Evolutionary conservation across 164 flowering plant genomes (phyloP).

Genomic region (Dillenia turbinata): DNA sequence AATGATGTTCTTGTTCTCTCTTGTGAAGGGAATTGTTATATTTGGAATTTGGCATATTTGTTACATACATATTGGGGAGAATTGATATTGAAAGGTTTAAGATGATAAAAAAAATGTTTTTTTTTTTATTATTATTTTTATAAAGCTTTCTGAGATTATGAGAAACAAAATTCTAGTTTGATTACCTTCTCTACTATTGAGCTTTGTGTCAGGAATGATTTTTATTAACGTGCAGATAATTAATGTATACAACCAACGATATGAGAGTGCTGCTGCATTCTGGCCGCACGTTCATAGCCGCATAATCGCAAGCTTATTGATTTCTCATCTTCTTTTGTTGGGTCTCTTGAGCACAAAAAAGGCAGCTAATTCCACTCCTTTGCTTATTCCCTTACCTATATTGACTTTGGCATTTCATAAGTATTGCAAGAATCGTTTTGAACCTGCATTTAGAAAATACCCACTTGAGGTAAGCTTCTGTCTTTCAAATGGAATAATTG

Average conservation of each 20-base stretch:
- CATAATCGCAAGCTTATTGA: conserved; percentile 73
- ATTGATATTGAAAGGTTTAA: too few relatives aligned
- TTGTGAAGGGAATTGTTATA: too few relatives aligned
- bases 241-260: conserved; percentile 40
- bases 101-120: too few relatives aligned
- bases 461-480: conserved; percentile 74
- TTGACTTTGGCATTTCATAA: conserved; percentile 75
- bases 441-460: conserved; percentile 85
- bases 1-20: too few relatives aligned
- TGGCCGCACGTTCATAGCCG: conserved; percentile 95
- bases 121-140: too few relatives aligned
- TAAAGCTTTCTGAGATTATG: too few relatives aligned
- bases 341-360: conserved; percentile 89
- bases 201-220: too few relatives aligned
- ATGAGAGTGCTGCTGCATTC: conserved; percentile 91
- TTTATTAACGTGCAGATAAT: too few relatives aligned
- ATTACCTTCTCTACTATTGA: too few relatives aligned
- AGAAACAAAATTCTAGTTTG: too few relatives aligned
- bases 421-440: conserved; percentile 90
- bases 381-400: conserved; percentile 69
- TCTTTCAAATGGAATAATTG: background rate
- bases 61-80: too few relatives aligned
- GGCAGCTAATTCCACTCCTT: conserved; percentile 88
- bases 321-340: conserved; percentile 79
- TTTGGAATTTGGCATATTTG: too few relatives aligned